Conservation (phyloP, 805 yeast species). For the Barnettozyma wickerhamii region DNA sequence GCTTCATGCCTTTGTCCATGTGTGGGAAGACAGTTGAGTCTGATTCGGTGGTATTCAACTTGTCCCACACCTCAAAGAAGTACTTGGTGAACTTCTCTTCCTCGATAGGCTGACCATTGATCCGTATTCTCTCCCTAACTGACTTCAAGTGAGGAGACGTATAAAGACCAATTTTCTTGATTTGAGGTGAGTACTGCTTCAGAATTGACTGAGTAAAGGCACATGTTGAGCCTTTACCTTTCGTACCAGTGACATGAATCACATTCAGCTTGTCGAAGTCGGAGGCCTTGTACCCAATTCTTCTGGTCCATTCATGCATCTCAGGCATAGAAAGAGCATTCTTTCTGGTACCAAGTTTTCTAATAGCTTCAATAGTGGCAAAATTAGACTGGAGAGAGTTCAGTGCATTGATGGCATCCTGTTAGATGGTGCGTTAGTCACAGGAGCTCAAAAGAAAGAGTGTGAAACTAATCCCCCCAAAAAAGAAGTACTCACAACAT, state of each 20-base stretch:
- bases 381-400: constrained; percentile 89
- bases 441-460: not conserved
- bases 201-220: constrained; percentile 87
- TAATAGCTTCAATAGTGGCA: constrained; percentile 80
- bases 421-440: not conserved
- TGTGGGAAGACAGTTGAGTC: constrained; percentile 61
- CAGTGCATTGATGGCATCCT: constrained; percentile 78
- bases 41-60: constrained; percentile 54
- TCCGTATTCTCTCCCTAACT: constrained; percentile 86
- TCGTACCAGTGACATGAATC: constrained; percentile 94
- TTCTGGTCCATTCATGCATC: constrained; percentile 74
- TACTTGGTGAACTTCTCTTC: constrained; percentile 80
- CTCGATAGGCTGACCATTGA: constrained; percentile 80
- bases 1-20: constrained; percentile 70
- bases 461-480: not conserved
- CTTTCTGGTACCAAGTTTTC: constrained; percentile 59
- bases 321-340: constrained; percentile 74
- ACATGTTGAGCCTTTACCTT: constrained; percentile 98
- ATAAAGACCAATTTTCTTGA: constrained; percentile 79
- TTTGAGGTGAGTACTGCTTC: constrained; percentile 45
- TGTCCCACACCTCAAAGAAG: constrained; percentile 94
- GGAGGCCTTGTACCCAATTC: constrained; percentile 59
- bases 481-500: constrained; percentile 1
- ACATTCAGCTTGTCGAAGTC: constrained; percentile 75
- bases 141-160: constrained; percentile 95